Conservation (phyloP, 169 alveolate genomes). For the Plasmodium chabaudi region DNA sequence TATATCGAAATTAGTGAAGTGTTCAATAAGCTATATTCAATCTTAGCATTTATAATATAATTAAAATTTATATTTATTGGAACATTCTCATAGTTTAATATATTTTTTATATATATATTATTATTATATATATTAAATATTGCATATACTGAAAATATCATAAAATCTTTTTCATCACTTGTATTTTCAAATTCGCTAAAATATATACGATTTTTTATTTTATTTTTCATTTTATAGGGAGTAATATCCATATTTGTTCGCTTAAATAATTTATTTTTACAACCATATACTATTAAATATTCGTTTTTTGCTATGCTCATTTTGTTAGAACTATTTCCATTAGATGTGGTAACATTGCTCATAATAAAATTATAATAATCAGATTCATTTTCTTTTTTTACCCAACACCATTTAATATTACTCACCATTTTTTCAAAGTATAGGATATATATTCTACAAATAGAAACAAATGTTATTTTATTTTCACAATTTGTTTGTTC, state of each 20-base stretch:
- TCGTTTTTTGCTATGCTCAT: conserved; percentile 43
- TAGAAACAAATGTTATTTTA: conserved; percentile 59
- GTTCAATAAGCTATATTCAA: conserved; percentile 28
- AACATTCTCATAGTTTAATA: conserved; percentile 44
- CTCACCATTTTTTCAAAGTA: conserved; percentile 17
- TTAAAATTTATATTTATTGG: conserved; percentile 46
- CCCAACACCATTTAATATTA: conserved; percentile 71
- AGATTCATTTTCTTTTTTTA: conserved; percentile 23
- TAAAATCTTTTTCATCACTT: neutral
- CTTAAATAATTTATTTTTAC: conserved; percentile 2
- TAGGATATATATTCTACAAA: conserved; percentile 52
- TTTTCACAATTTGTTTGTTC: conserved; percentile 54
- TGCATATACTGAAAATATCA: conserved; percentile 44
- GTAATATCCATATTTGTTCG: neutral
- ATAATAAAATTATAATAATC: conserved; percentile 9
- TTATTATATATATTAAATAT: conserved; percentile 56
- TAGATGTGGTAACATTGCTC: too few species aligned
- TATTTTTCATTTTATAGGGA: neutral
- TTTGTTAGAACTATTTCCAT: conserved; percentile 10
- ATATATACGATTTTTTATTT: conserved; percentile 19
- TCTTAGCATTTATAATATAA: conserved; percentile 50
- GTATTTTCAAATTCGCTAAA: conserved; percentile 4
- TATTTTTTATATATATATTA: conserved; percentile 62
- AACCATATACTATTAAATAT: conserved; percentile 69
- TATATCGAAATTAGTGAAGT: conserved; percentile 70